Percentiles rank a stretch among this genome's conserved stretches.
These are phyloP conservation scores for Lentinus brumalis DNA, from an alignment of 768 basidiomycete species.

Conservation along the genomic window DNA sequence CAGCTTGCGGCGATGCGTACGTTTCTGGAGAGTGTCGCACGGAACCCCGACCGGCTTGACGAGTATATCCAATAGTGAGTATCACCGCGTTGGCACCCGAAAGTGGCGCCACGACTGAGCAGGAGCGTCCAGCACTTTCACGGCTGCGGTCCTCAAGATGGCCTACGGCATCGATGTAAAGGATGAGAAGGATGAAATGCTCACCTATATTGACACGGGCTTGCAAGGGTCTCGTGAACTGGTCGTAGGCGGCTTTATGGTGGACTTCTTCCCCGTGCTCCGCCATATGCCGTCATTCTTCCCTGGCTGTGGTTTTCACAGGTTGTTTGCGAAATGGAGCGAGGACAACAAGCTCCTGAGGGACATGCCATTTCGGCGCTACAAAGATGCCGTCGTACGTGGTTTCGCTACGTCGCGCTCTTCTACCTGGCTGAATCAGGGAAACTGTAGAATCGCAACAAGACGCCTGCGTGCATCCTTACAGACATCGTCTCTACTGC, in stretches of 20 bases:
- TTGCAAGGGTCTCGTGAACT: background rate
- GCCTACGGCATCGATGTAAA: constrained; percentile 3
- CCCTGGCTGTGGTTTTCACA: too few species aligned
- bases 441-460: background rate
- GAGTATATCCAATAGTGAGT: constrained; percentile 10
- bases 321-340: too few species aligned
- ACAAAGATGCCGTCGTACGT: too few species aligned
- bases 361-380: too few species aligned
- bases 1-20: background rate
- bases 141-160: background rate
- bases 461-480: background rate
- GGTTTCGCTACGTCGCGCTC: background rate
- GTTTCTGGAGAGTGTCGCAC: constrained; percentile 10
- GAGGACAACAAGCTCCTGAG: too few species aligned
- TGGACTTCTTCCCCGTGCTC: constrained; percentile 1
- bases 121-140: background rate
- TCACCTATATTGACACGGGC: constrained; percentile 16
- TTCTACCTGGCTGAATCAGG: background rate
- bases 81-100: too few species aligned
- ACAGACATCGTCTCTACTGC: too few species aligned
- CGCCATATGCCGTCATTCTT: background rate
- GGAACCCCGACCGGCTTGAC: background rate
- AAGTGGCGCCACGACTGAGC: too few species aligned
- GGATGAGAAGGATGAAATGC: constrained; percentile 9
- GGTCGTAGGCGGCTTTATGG: background rate